Conservation (phyloP, 2,329 filamentous ascomycete genomes). For the Dactylellina drechsleri region DNA sequence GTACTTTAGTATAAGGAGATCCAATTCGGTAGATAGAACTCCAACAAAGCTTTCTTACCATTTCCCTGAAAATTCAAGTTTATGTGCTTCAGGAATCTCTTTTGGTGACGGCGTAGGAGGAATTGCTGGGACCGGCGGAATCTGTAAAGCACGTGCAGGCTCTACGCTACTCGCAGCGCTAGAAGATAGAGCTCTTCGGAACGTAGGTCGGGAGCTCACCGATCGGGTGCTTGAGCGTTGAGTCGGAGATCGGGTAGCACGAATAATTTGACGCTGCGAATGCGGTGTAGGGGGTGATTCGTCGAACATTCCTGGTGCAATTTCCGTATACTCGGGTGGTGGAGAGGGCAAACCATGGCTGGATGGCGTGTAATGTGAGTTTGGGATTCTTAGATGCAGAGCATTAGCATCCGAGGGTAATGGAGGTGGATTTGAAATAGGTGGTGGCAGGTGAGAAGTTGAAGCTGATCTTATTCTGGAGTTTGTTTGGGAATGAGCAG, state of each 20-base stretch:
- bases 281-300: constrained; percentile 8
- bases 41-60: constrained; percentile 20
- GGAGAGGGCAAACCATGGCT: constrained; percentile 40
- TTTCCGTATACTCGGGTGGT: constrained; percentile 50
- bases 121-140: constrained; percentile 22
- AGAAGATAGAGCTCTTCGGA: constrained; percentile 34
- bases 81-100: constrained; percentile 26
- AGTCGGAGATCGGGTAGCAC: constrained; percentile 9
- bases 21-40: neutral
- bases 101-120: neutral
- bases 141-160: neutral
- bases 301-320: constrained; percentile 32
- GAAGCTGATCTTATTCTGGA: constrained; percentile 33
- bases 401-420: constrained; percentile 18
- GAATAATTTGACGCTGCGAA: constrained; percentile 40
- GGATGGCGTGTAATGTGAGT: constrained; percentile 5
- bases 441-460: constrained; percentile 36
- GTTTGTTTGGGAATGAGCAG: constrained; percentile 8
- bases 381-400: constrained; percentile 23
- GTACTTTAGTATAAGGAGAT: neutral
- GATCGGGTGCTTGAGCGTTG: constrained; percentile 24
- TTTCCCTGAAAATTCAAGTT: constrained; percentile 49
- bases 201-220: constrained; percentile 40
- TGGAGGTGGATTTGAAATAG: constrained; percentile 28
- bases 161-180: constrained; percentile 17